phyloP scores from a whole-genome alignment of 257 asterid genomes.

The Nicotiana obtusifolia region DNA sequence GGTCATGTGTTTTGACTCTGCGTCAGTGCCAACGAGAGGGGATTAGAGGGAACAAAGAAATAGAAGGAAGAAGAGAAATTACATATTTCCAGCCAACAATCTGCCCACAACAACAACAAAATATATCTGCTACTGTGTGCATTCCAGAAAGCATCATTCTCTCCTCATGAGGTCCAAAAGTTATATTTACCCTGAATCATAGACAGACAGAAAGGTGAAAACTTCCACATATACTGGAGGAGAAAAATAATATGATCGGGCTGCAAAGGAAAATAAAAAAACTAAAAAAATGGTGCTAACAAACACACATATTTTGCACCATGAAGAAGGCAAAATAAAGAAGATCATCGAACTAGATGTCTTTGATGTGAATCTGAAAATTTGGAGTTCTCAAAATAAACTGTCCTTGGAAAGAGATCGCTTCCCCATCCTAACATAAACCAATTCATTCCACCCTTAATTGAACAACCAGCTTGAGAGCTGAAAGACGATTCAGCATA shows the following conservation, averaged over 20 bases:
- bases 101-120: constrained; percentile 76
- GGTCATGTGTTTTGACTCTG: neutral
- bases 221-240: neutral
- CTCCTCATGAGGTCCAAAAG: constrained; percentile 64
- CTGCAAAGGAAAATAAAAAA: neutral
- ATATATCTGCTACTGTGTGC: constrained; percentile 76
- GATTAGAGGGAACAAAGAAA: neutral
- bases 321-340: neutral
- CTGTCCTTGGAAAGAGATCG: neutral
- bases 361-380: neutral
- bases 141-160: constrained; percentile 73
- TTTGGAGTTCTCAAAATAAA: neutral
- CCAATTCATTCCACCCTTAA: neutral
- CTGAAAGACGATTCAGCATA: neutral
- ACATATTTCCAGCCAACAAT: constrained; percentile 91
- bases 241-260: neutral
- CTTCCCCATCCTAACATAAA: neutral
- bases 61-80: constrained; percentile 12
- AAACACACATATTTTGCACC: neutral
- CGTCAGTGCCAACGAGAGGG: neutral
- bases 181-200: constrained; percentile 45
- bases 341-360: neutral
- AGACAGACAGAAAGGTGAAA: neutral
- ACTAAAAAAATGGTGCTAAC: neutral
- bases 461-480: neutral